Evolutionary conservation across 225 moss, liverwort and hornwort species (phyloP).

Genomic region (Bryum argenteum): DNA sequence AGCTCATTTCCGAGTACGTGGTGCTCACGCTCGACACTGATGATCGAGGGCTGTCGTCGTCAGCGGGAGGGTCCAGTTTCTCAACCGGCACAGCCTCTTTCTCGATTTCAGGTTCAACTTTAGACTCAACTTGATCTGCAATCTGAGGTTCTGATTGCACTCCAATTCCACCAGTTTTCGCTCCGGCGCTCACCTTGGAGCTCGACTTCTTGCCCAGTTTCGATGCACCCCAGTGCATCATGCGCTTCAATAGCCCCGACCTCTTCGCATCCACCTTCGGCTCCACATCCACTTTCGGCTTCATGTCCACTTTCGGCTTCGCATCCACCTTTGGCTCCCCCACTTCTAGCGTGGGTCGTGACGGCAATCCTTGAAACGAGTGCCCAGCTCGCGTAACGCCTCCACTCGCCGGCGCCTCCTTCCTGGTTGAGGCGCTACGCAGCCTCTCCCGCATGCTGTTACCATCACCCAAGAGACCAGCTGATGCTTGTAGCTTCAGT

Average conservation of each 20-base stretch:
- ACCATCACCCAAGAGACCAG: conserved; percentile 14
- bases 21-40: conserved; percentile 43
- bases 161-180: conserved; percentile 22
- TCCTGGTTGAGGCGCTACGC: conserved; percentile 32
- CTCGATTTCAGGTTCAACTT: conserved; percentile 19
- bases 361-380: conserved; percentile 25
- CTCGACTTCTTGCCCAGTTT: conserved; percentile 44
- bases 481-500: conserved; percentile 31
- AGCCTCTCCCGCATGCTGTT: conserved; percentile 29
- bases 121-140: not conserved
- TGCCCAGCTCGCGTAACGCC: not conserved
- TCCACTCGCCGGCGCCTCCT: conserved; percentile 16
- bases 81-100: conserved; percentile 15
- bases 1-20: conserved; percentile 43
- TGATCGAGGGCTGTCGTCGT: conserved; percentile 32
- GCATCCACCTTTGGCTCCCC: not conserved
- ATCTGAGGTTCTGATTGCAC: not conserved
- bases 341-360: conserved; percentile 15
- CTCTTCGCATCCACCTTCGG: conserved; percentile 7
- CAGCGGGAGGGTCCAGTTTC: conserved; percentile 12
- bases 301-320: conserved; percentile 41
- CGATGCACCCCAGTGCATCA: conserved; percentile 46
- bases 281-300: conserved; percentile 5
- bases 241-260: conserved; percentile 36
- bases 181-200: conserved; percentile 29